Base-by-base conservation (phyloP, 345 rosid genomes). In the Gossypium australe region DNA sequence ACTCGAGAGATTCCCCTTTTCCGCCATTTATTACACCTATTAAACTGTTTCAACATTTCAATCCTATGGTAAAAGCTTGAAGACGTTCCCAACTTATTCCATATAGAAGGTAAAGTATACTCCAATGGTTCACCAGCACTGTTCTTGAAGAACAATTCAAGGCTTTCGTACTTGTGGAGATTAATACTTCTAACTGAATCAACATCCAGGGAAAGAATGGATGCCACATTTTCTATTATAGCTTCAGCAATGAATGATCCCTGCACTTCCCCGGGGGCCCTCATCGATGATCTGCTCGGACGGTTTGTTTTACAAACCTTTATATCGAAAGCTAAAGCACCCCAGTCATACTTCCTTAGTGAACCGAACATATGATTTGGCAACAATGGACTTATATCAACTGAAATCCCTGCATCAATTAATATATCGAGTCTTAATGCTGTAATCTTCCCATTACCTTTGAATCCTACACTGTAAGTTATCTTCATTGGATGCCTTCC, bases 401-500 rank as follows among this genome's bases (percentile, higher is more conserved):
- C 10, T 60, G 61, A 73, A 4, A 80, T 53, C 56, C 97, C 98
- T 43, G 92, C 92, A 68, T 94, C 83, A 20, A 94, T 72, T 61
- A 92, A 72, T 62, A 90, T 78, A 10, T 76, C 83, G 24, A 90
- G 81, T 67, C 81, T 80, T 57, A 94, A 79, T 53, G 93, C 97
- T 11, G 90, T 92, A 71, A 94, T 81, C 82, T 94, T 94, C 38
- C 98, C 94, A 47, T 83, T 85, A n/a, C 85, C 78, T 87, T 85
- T 92, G 83, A 90, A 94, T 34, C 97, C 98, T 5, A 90, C 93
- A 77, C 77, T 87, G 75, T 94, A 94, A 22, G 88, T 87, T 80
- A 94, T 78, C 72, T 90, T 85, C 92, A 94, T 87, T 0, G 97
- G 98, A 80, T 94, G 98, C 71, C 98, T 89, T 84, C 98, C 97